These are phyloP conservation scores for Hondaea fermentalgiana DNA, from an alignment of 108 stramenopile genomes.

Conservation along the genomic window DNA sequence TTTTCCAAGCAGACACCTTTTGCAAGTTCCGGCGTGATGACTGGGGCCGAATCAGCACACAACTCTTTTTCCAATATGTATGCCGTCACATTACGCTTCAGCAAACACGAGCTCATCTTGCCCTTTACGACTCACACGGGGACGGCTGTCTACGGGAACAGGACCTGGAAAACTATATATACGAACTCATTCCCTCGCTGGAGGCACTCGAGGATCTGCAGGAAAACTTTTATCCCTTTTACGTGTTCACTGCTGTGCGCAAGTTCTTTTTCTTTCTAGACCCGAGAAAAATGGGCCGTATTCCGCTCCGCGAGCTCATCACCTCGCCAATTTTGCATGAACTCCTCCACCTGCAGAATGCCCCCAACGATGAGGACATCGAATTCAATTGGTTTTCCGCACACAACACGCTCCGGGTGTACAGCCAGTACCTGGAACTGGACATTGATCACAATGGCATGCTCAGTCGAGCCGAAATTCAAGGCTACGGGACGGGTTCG, in stretches of 20 bases:
- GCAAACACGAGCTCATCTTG: slow-evolving; percentile 13
- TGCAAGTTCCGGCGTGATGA: slow-evolving; percentile 3
- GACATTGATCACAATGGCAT: slow-evolving; percentile 48
- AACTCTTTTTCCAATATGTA: background rate
- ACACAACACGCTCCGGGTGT: slow-evolving; percentile 37
- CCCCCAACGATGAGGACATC: background rate
- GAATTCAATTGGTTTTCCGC: slow-evolving; percentile 40
- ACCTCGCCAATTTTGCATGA: slow-evolving; percentile 30
- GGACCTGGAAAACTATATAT: slow-evolving; percentile 46
- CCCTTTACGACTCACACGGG: slow-evolving; percentile 25
- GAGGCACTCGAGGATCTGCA: slow-evolving; percentile 27
- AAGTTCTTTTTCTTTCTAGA: slow-evolving; percentile 55
- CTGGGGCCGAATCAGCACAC: background rate
- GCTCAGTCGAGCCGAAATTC: slow-evolving; percentile 40
- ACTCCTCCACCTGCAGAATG: slow-evolving; percentile 15
- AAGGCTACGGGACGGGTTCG: background rate
- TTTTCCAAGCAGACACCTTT: slow-evolving; percentile 9
- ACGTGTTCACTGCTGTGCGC: slow-evolving; percentile 52
- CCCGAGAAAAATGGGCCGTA: slow-evolving; percentile 26
- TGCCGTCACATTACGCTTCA: background rate
- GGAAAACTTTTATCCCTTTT: slow-evolving; percentile 44
- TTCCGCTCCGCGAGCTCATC: slow-evolving; percentile 27
- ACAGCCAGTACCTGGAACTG: slow-evolving; percentile 45
- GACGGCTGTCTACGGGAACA: slow-evolving; percentile 30
- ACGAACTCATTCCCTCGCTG: slow-evolving; percentile 38